Evolutionary conservation across 257 asterid species (phyloP).

Genomic region (Lycium barbarum): DNA sequence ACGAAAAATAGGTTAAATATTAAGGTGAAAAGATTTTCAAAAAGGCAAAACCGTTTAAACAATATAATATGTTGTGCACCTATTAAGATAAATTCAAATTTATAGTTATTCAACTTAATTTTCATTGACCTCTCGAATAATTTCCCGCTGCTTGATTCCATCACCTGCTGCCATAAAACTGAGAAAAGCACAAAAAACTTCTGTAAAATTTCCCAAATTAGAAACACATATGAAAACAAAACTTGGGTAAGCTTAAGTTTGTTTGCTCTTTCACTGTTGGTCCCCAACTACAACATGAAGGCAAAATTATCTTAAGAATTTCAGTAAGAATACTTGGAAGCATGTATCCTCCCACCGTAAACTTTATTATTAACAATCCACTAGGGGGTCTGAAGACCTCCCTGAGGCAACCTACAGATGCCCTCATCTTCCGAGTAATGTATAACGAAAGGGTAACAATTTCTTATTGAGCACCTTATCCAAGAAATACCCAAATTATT

Average conservation of each 20-base stretch:
- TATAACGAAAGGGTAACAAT: background rate
- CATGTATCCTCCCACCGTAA: background rate
- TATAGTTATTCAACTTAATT: background rate
- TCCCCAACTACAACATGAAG: background rate
- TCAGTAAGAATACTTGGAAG: background rate
- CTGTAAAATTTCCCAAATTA: background rate
- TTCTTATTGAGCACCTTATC: background rate
- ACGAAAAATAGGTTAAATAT: background rate
- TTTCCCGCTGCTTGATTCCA: conserved; percentile 69
- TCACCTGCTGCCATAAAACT: conserved; percentile 90
- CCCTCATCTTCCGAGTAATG: background rate
- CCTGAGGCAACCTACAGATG: background rate
- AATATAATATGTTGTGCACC: background rate
- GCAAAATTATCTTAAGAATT: background rate
- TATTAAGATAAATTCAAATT: background rate
- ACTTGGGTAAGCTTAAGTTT: background rate
- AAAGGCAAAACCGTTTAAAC: background rate
- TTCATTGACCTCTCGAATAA: conserved; percentile 70
- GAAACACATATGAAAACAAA: background rate
- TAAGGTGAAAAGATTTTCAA: background rate
- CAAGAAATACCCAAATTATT: background rate
- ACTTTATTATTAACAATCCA: background rate
- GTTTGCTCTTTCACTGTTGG: background rate
- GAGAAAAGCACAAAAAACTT: conserved; percentile 26
- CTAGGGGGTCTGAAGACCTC: background rate